Evolutionary conservation across 192 early-diverging fungal species (phyloP).

Genomic region (Geranomyces michiganensis): DNA sequence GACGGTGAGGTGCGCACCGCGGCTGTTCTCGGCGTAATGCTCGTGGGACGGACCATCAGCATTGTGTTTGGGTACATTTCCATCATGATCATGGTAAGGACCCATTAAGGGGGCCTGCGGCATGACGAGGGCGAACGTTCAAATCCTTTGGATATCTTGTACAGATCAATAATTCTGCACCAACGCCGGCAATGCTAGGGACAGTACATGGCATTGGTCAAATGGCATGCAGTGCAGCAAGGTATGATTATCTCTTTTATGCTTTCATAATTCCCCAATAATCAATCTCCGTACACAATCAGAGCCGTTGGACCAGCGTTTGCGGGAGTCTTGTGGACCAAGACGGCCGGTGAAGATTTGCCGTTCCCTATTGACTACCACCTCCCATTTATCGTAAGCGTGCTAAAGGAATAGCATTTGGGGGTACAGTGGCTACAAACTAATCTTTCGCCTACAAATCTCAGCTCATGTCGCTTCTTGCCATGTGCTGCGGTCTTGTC

Average conservation of each 20-base stretch:
- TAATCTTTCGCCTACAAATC: no score
- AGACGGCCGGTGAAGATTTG: slow-evolving; percentile 10
- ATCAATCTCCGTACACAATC: background rate
- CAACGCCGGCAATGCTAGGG: slow-evolving; percentile 24
- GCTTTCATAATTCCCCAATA: background rate
- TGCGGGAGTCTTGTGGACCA: slow-evolving; percentile 35
- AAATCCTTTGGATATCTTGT: background rate
- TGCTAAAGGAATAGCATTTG: no score
- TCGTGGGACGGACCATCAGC: slow-evolving; percentile 24
- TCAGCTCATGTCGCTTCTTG: background rate
- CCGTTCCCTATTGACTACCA: slow-evolving; percentile 41
- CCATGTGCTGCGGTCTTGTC: no score
- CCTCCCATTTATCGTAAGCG: slow-evolving; percentile 31
- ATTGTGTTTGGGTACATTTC: slow-evolving; percentile 40
- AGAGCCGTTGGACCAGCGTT: slow-evolving; percentile 41
- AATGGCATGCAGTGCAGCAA: slow-evolving; percentile 18
- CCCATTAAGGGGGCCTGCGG: no score
- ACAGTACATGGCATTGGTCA: slow-evolving; percentile 43
- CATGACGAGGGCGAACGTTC: no score
- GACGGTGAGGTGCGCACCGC: background rate
- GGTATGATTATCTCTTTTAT: no score
- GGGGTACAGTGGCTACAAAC: no score
- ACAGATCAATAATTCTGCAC: slow-evolving; percentile 42
- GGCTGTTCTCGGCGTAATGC: slow-evolving; percentile 6
- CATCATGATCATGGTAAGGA: slow-evolving; percentile 32